Evolutionary conservation across 2,329 filamentous ascomycete species (phyloP).

Genomic region (Xylariales sp.): DNA sequence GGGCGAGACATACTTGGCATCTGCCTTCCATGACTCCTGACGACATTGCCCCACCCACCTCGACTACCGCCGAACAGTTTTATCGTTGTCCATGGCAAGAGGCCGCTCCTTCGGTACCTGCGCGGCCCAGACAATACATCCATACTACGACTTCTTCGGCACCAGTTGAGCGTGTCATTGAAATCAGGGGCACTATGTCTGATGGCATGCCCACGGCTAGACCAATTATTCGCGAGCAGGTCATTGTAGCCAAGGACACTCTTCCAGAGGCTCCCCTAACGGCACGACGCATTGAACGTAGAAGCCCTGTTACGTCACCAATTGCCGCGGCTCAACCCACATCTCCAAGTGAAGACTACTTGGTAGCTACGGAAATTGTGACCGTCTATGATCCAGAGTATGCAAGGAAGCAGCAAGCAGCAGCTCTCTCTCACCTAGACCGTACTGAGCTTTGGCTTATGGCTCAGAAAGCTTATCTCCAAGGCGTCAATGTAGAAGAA

Average conservation of each 20-base stretch:
- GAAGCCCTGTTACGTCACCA: constrained; percentile 49
- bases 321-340: constrained; percentile 49
- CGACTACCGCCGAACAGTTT: constrained; percentile 91
- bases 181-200: constrained; percentile 49
- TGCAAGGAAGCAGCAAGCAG: constrained; percentile 76
- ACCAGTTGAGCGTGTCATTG: constrained; percentile 74
- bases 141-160: constrained; percentile 54
- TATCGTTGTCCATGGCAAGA: constrained; percentile 84
- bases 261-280: constrained; percentile 46
- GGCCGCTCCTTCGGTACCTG: constrained; percentile 52
- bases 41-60: constrained; percentile 75
- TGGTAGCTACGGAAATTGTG: constrained; percentile 72
- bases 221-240: constrained; percentile 58
- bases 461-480: constrained; percentile 82
- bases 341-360: constrained; percentile 66
- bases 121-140: constrained; percentile 54
- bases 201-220: constrained; percentile 75
- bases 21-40: constrained; percentile 65
- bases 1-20: constrained; percentile 85
- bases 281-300: constrained; percentile 46
- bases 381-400: constrained; percentile 82
- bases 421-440: constrained; percentile 79
- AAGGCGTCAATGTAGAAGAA: constrained; percentile 70
- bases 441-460: constrained; percentile 88
- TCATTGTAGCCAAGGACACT: constrained; percentile 52